Conservation (phyloP, 495 filamentous ascomycete species). For the Penicillium simplicissimum region DNA sequence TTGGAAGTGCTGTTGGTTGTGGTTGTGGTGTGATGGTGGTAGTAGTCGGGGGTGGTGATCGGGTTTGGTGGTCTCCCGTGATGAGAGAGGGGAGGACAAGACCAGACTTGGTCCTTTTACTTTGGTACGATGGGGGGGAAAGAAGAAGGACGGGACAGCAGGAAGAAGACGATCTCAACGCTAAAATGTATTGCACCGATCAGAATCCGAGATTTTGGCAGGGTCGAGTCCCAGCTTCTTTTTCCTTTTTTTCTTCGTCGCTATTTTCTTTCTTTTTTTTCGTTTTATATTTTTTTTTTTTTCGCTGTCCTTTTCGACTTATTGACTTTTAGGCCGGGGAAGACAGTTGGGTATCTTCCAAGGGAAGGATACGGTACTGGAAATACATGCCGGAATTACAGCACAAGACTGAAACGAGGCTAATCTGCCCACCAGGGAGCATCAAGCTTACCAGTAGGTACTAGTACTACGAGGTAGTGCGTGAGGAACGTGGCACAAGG, state of each 20-base stretch:
- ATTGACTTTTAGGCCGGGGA: conserved; percentile 8
- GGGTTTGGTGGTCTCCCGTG: background rate
- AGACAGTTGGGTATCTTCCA: background rate
- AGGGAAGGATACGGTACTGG: conserved; percentile 10
- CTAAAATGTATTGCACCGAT: conserved; percentile 14
- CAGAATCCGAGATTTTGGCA: conserved; percentile 8
- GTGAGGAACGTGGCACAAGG: conserved; percentile 33
- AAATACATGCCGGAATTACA: conserved; percentile 18
- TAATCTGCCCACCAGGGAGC: conserved; percentile 14
- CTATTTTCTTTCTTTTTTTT: background rate
- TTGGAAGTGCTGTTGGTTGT: background rate
- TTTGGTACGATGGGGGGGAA: background rate
- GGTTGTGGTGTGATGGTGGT: background rate
- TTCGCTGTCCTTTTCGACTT: background rate
- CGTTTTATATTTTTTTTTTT: background rate
- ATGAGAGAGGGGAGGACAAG: background rate
- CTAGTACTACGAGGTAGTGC: background rate
- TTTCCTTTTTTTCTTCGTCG: conserved; percentile 1
- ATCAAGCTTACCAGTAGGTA: conserved; percentile 12
- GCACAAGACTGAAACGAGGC: background rate
- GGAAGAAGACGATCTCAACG: conserved; percentile 7
- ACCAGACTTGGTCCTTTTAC: background rate
- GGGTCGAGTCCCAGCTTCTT: conserved; percentile 12
- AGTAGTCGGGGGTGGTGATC: background rate
- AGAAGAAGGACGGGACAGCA: background rate